Percentiles rank a stretch among this genome's conserved stretches.
These are phyloP conservation scores for Pseudonitzschia multiseries DNA, from an alignment of 108 stramenopile genomes.

Conservation along the genomic window DNA sequence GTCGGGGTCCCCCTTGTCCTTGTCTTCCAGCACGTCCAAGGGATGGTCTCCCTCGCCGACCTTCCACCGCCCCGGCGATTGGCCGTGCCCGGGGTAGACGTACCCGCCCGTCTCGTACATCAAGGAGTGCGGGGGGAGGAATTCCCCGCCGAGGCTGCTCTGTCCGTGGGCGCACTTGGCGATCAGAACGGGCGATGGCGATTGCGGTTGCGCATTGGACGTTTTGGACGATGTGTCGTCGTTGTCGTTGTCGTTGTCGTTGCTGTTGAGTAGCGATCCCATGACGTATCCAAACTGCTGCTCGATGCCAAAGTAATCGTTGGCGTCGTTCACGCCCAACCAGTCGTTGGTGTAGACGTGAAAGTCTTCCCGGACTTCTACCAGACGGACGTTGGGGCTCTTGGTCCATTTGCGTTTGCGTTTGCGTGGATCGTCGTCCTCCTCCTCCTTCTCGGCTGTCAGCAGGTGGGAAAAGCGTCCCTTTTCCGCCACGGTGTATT, in stretches of 20 bases:
- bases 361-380: slow-evolving; percentile 26
- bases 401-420: not conserved
- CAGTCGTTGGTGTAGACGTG: slow-evolving; percentile 24
- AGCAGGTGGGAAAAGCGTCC: slow-evolving; percentile 23
- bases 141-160: slow-evolving; percentile 33
- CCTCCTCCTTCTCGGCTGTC: not conserved
- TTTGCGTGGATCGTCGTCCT: not conserved
- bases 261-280: slow-evolving; percentile 24
- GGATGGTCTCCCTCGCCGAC: not conserved
- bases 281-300: slow-evolving; percentile 40
- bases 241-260: too few species aligned
- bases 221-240: too few species aligned
- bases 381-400: slow-evolving; percentile 19
- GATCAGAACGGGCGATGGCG: slow-evolving; percentile 42
- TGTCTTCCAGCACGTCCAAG: too few species aligned
- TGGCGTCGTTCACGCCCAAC: slow-evolving; percentile 9
- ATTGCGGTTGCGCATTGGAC: too few species aligned
- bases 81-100: slow-evolving; percentile 31
- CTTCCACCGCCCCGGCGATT: slow-evolving; percentile 30
- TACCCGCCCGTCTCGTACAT: slow-evolving; percentile 20
- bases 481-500: slow-evolving; percentile 29
- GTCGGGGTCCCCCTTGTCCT: not conserved
- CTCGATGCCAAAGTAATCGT: slow-evolving; percentile 42
- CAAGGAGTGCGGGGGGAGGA: slow-evolving; percentile 35
- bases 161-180: slow-evolving; percentile 32